Evolutionary conservation across 306 rosid genomes (phyloP).

Genomic region (Rosa lucieae): DNA sequence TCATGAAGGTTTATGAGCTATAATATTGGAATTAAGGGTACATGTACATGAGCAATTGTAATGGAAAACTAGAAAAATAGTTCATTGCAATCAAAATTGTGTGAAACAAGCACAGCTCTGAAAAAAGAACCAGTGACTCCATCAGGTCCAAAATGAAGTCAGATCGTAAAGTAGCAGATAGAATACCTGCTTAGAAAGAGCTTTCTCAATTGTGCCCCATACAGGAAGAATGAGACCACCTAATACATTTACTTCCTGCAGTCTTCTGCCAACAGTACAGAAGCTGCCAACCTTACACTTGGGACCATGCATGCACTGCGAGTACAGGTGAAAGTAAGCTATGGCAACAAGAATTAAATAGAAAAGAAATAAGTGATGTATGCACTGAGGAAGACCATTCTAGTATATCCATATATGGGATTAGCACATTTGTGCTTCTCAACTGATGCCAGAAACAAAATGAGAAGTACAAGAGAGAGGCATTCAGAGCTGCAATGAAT

Average conservation of each 20-base stretch:
- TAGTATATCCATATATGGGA: neutral
- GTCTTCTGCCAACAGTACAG: slow-evolving; percentile 94
- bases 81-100: neutral
- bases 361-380: neutral
- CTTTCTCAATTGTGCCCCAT: slow-evolving; percentile 93
- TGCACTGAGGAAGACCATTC: neutral
- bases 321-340: slow-evolving; percentile 28
- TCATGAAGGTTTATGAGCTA: slow-evolving; percentile 11
- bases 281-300: slow-evolving; percentile 86
- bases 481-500: neutral
- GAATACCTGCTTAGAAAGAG: slow-evolving; percentile 91
- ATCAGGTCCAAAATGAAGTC: neutral
- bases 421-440: neutral
- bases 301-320: slow-evolving; percentile 99
- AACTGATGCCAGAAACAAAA: neutral
- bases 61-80: neutral
- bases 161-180: neutral
- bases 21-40: neutral
- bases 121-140: neutral
- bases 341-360: neutral
- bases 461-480: neutral
- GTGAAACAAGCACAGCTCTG: neutral
- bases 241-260: slow-evolving; percentile 92
- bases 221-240: slow-evolving; percentile 98
- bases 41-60: neutral